Evolutionary conservation across 345 rosid species (phyloP).

Genomic region (Rubroshorea leprosula): DNA sequence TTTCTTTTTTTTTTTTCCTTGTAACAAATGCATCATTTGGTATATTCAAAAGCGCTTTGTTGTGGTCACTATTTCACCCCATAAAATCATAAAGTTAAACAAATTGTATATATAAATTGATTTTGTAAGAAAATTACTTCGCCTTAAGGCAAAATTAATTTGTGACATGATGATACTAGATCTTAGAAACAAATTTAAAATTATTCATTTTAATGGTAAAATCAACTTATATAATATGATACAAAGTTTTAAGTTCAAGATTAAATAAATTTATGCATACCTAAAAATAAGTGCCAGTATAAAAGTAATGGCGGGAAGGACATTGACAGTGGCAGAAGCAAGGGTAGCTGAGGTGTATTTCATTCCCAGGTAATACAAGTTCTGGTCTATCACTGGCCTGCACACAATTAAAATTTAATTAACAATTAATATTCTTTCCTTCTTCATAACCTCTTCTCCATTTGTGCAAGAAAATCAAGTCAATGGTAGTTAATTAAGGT

Average conservation of each 20-base stretch:
- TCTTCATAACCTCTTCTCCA: too few relatives aligned
- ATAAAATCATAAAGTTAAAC: too few relatives aligned
- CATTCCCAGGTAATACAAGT: slow-evolving; percentile 81
- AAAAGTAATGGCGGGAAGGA: slow-evolving; percentile 80
- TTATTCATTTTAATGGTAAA: too few relatives aligned
- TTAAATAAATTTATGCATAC: slow-evolving; percentile 31
- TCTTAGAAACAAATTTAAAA: too few relatives aligned
- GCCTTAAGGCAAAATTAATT: too few relatives aligned
- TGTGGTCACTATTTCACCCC: too few relatives aligned
- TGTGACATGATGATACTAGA: too few relatives aligned
- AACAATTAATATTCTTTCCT: neutral
- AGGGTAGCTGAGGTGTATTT: slow-evolving; percentile 87
- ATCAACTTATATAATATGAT: too few relatives aligned
- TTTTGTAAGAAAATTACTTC: too few relatives aligned
- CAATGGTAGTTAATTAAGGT: neutral
- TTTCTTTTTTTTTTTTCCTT: slow-evolving; percentile 4
- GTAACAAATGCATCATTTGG: neutral
- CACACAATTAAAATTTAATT: slow-evolving; percentile 7
- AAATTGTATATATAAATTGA: too few relatives aligned
- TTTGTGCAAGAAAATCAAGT: neutral
- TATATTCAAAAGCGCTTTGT: neutral
- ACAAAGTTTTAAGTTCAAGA: too few relatives aligned
- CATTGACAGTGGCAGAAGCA: slow-evolving; percentile 62
- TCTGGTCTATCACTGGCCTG: slow-evolving; percentile 97
- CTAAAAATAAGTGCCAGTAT: slow-evolving; percentile 78